These are phyloP conservation scores for Senna siamea DNA, from an alignment of 306 rosid genomes.

Conservation along the genomic window DNA sequence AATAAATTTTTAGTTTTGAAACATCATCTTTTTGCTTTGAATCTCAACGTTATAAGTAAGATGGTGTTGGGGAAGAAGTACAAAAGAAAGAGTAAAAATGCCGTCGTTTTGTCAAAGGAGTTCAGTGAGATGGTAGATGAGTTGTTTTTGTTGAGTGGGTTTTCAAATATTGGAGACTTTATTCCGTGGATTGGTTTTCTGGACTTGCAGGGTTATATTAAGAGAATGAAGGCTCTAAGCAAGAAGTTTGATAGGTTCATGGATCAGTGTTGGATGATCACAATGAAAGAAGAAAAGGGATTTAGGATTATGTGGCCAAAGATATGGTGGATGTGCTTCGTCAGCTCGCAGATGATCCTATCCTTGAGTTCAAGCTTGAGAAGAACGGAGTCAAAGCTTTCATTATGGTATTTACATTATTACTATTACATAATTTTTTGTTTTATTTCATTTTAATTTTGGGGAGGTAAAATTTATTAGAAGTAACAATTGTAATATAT, in stretches of 20 bases:
- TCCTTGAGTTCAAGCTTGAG: constrained; percentile 48
- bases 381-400: constrained; percentile 66
- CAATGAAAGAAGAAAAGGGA: no score
- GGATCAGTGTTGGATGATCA: no score
- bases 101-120: constrained; percentile 58
- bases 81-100: constrained; percentile 36
- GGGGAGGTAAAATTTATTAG: no score
- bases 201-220: constrained; percentile 79
- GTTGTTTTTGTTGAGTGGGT: constrained; percentile 74
- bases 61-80: constrained; percentile 78
- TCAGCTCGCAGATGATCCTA: constrained; percentile 63
- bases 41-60: constrained; percentile 74
- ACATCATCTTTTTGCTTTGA: constrained; percentile 51
- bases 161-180: constrained; percentile 72
- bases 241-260: constrained; percentile 68
- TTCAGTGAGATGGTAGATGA: constrained; percentile 79
- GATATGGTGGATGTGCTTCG: constrained; percentile 84
- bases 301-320: constrained; percentile 45
- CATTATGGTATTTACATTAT: constrained; percentile 63
- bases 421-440: no score
- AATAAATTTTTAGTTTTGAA: constrained; percentile 41
- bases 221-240: constrained; percentile 74
- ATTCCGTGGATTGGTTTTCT: constrained; percentile 78
- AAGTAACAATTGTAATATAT: no score
- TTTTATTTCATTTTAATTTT: no score